Evolutionary conservation across 1,284 basidiomycete genomes (phyloP).

Genomic region (Ustilago hordei): DNA sequence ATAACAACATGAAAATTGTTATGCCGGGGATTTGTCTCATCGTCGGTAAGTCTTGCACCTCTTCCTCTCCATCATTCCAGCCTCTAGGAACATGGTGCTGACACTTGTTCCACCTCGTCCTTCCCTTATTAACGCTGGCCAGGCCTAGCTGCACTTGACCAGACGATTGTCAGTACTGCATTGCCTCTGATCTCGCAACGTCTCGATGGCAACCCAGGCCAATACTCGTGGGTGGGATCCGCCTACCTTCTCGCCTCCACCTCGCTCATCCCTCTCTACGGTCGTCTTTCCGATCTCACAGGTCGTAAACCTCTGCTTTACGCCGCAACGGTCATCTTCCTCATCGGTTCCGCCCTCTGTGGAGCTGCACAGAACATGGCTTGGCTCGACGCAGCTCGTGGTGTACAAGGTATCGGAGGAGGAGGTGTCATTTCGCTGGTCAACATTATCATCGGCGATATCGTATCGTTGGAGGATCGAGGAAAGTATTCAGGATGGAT

Average conservation of each 20-base stretch:
- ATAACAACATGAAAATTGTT: conserved; percentile 62
- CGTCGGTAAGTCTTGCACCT: conserved; percentile 14
- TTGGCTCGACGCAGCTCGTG: conserved; percentile 80
- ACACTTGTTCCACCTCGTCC: neutral
- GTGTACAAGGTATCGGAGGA: conserved; percentile 84
- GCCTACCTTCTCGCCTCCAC: conserved; percentile 71
- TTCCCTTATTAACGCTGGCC: neutral
- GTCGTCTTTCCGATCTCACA: conserved; percentile 68
- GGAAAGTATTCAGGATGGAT: conserved; percentile 71
- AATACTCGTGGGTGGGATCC: conserved; percentile 71
- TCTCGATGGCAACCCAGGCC: conserved; percentile 35
- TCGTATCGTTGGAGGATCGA: conserved; percentile 77
- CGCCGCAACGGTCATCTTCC: conserved; percentile 77
- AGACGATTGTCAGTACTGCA: conserved; percentile 68
- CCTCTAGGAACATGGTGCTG: conserved; percentile 54
- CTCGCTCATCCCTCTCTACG: conserved; percentile 68
- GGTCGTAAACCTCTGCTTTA: conserved; percentile 79
- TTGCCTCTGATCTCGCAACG: conserved; percentile 65
- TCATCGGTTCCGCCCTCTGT: conserved; percentile 84
- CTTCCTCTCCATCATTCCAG: conserved; percentile 43
- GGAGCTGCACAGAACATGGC: conserved; percentile 83
- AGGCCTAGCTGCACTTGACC: conserved; percentile 53
- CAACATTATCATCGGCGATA: conserved; percentile 82
- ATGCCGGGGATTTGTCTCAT: conserved; percentile 55
- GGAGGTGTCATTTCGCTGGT: conserved; percentile 75